phyloP scores from a whole-genome alignment of 331 rosid genomes.

The Quercus tomentella region DNA sequence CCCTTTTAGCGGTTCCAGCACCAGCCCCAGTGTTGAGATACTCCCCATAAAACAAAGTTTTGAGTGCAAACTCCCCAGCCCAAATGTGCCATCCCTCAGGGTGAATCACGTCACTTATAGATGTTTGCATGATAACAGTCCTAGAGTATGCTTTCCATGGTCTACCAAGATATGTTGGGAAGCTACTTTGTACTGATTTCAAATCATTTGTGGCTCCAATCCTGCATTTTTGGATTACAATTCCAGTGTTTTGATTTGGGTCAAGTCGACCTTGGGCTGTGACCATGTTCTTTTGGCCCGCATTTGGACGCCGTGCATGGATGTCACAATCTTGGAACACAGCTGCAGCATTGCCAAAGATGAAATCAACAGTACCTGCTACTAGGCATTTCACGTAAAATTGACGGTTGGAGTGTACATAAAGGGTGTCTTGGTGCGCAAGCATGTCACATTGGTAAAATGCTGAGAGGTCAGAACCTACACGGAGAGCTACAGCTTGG shows the following conservation, averaged over 20 bases:
- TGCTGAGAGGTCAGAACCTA: conserved; percentile 77
- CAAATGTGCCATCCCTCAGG: conserved; percentile 80
- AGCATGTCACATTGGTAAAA: conserved; percentile 55
- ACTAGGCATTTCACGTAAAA: conserved; percentile 53
- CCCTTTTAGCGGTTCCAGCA: conserved; percentile 58
- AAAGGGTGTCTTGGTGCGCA: conserved; percentile 85
- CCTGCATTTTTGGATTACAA: conserved; percentile 69
- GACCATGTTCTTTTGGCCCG: conserved; percentile 81
- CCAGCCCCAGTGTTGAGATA: conserved; percentile 73
- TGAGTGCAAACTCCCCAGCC: conserved; percentile 56
- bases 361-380: conserved; percentile 77
- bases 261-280: conserved; percentile 83
- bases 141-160: conserved; percentile 89
- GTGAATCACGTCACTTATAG: conserved; percentile 45
- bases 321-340: conserved; percentile 74
- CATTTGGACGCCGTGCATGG: conserved; percentile 54
- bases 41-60: conserved; percentile 63
- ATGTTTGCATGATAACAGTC: conserved; percentile 62
- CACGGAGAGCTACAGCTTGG: conserved; percentile 86
- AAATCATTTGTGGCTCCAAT: conserved; percentile 67
- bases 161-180: conserved; percentile 68
- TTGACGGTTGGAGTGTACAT: conserved; percentile 83
- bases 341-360: conserved; percentile 73
- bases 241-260: conserved; percentile 91
- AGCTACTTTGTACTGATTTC: conserved; percentile 16